Conservation (phyloP, 1,284 basidiomycete genomes). For the Trametes versicolor region DNA sequence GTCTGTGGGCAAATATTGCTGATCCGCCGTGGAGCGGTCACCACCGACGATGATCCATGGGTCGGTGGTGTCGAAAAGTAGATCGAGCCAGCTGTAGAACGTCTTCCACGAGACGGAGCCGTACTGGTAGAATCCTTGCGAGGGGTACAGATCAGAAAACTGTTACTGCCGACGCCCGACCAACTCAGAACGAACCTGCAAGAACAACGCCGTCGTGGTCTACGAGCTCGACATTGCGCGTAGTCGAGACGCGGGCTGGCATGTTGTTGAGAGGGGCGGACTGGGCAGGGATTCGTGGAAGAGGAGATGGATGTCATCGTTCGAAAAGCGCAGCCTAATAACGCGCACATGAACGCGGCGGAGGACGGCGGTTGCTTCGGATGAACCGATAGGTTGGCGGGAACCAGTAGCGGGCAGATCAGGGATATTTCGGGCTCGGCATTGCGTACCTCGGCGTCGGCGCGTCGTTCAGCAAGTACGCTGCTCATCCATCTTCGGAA, state of each 20-base stretch:
- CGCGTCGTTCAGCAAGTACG: too few relatives aligned
- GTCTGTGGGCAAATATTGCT: neutral
- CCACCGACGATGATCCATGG: constrained; percentile 1
- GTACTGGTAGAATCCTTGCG: constrained; percentile 6
- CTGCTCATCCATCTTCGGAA: too few relatives aligned
- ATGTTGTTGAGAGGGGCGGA: too few relatives aligned
- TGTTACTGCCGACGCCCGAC: neutral
- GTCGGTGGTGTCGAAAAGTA: constrained; percentile 3
- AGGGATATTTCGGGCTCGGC: too few relatives aligned
- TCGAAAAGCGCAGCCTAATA: too few relatives aligned
- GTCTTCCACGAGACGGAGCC: constrained; percentile 5
- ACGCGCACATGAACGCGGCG: too few relatives aligned
- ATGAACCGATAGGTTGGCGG: too few relatives aligned
- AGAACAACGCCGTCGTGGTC: neutral
- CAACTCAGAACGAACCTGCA: neutral
- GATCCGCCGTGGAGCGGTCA: neutral
- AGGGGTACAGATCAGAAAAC: neutral
- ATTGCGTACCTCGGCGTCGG: too few relatives aligned
- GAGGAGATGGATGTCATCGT: too few relatives aligned
- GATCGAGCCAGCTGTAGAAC: neutral
- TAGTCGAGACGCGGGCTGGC: neutral
- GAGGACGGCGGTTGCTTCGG: too few relatives aligned
- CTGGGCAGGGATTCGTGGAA: too few relatives aligned
- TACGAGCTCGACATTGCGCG: neutral
- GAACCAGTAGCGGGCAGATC: too few relatives aligned